These are phyloP conservation scores for Fusarium algeriense DNA, from an alignment of 2,329 filamentous ascomycete species.

Conservation along the genomic window DNA sequence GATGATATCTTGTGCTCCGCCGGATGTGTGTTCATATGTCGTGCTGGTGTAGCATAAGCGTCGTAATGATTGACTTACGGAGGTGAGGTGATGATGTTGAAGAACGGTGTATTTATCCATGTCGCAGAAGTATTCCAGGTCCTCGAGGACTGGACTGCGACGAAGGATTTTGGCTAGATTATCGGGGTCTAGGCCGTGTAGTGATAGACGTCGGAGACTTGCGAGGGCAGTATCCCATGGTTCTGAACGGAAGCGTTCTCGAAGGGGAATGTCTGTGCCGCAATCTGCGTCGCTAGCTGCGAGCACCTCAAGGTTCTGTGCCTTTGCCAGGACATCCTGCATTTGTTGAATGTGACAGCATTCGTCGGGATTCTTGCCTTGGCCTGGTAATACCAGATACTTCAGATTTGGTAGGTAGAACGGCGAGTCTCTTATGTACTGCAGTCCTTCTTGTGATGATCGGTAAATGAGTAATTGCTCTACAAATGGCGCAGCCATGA, in stretches of 20 bases:
- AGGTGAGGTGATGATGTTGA: slow-evolving; percentile 38
- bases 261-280: slow-evolving; percentile 44
- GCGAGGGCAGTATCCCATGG: slow-evolving; percentile 44
- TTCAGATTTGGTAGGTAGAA: slow-evolving; percentile 47
- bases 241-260: slow-evolving; percentile 44
- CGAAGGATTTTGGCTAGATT: slow-evolving; percentile 45
- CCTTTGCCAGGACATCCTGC: slow-evolving; percentile 46
- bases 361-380: slow-evolving; percentile 42
- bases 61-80: slow-evolving; percentile 37
- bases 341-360: slow-evolving; percentile 48
- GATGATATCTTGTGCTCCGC: slow-evolving; percentile 43
- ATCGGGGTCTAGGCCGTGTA: slow-evolving; percentile 45
- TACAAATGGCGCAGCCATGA: slow-evolving; percentile 46
- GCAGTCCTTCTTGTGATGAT: slow-evolving; percentile 44
- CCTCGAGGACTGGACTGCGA: slow-evolving; percentile 44
- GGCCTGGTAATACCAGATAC: slow-evolving; percentile 44
- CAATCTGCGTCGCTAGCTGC: slow-evolving; percentile 46
- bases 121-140: slow-evolving; percentile 47
- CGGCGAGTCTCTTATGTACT: slow-evolving; percentile 46
- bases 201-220: slow-evolving; percentile 42
- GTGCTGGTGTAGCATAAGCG: slow-evolving; percentile 46
- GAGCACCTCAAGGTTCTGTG: slow-evolving; percentile 44
- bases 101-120: slow-evolving; percentile 48
- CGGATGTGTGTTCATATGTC: slow-evolving; percentile 43
- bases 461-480: slow-evolving; percentile 47